Conservation (phyloP, 2,329 filamentous ascomycete species). For the Claviceps paspali region DNA sequence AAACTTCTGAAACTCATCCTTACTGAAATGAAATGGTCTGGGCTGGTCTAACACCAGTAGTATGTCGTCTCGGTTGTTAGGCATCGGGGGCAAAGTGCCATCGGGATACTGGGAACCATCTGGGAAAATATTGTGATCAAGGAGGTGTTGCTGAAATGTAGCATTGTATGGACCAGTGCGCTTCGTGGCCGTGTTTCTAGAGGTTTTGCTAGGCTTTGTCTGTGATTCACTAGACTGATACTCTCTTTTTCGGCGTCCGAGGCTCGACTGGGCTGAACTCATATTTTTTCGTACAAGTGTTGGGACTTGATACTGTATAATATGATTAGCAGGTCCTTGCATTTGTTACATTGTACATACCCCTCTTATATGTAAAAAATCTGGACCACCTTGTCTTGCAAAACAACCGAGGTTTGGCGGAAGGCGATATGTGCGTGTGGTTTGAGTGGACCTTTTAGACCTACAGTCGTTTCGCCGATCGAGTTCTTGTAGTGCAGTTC, state of each 20-base stretch:
- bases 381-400: slow-evolving; percentile 6
- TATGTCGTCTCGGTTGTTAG: slow-evolving; percentile 7
- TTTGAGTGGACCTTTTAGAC: neutral
- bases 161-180: too few relatives aligned
- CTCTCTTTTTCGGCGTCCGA: too few relatives aligned
- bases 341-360: slow-evolving; percentile 6
- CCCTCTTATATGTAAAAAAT: slow-evolving; percentile 11
- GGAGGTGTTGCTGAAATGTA: neutral
- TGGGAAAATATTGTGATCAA: neutral
- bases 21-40: too few relatives aligned
- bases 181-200: too few relatives aligned
- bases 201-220: neutral
- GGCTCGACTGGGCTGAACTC: too few relatives aligned
- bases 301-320: neutral
- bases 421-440: too few relatives aligned
- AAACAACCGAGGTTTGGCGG: neutral
- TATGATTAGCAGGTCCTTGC: neutral
- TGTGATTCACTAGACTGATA: neutral
- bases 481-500: neutral
- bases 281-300: too few relatives aligned
- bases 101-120: too few relatives aligned
- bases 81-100: too few relatives aligned
- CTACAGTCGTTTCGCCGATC: neutral
- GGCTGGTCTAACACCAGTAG: too few relatives aligned
- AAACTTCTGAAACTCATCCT: too few relatives aligned